Evolutionary conservation across 2,329 filamentous ascomycete genomes (phyloP).

Genomic region (Pochonia chlamydosporia): DNA sequence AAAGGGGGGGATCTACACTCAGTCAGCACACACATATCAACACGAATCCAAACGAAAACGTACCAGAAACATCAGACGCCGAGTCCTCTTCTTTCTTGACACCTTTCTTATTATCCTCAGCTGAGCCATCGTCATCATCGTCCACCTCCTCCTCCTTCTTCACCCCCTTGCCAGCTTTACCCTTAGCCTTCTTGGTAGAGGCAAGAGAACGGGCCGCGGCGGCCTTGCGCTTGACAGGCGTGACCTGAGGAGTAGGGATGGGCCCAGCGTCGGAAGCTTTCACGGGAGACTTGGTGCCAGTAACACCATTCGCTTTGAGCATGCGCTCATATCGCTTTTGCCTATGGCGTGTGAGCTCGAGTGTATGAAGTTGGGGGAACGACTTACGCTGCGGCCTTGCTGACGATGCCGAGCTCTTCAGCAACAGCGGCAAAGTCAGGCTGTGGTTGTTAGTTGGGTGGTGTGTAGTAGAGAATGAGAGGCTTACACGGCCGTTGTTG

Average conservation of each 20-base stretch:
- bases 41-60: constrained; percentile 4
- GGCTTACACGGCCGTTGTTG: constrained; percentile 51
- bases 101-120: constrained; percentile 15
- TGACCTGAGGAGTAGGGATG: constrained; percentile 8
- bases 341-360: constrained; percentile 30
- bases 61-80: constrained; percentile 21
- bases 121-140: constrained; percentile 12
- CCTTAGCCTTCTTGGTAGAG: constrained; percentile 20
- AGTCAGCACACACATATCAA: not conserved
- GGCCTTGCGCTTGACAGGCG: constrained; percentile 25
- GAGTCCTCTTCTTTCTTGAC: constrained; percentile 18
- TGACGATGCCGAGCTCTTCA: constrained; percentile 54
- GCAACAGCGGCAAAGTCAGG: constrained; percentile 62
- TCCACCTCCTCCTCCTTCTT: constrained; percentile 21
- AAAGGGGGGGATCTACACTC: not conserved
- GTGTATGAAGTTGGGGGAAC: not conserved
- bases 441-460: constrained; percentile 30
- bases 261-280: constrained; percentile 7
- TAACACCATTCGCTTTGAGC: constrained; percentile 52
- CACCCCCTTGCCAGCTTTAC: constrained; percentile 13
- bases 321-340: constrained; percentile 64
- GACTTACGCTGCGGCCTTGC: constrained; percentile 65
- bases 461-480: not conserved
- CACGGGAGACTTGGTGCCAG: constrained; percentile 8
- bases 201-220: constrained; percentile 16